phyloP scores from a whole-genome alignment of 2,329 filamentous ascomycete genomes.

The Cladosporium sphaerospermum region DNA sequence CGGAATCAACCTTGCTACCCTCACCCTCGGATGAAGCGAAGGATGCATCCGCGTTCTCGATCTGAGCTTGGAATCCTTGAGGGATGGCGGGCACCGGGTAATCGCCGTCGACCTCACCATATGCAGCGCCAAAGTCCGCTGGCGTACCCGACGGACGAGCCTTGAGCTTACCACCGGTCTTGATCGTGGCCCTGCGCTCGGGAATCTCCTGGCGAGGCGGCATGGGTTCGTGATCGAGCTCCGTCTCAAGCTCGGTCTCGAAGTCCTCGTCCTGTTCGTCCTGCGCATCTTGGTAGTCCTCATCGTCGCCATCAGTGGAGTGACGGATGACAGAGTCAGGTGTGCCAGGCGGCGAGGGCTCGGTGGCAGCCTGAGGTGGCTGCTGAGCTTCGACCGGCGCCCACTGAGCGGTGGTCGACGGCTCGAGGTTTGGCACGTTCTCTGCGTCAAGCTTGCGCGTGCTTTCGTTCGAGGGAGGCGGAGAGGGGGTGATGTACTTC shows the following conservation, averaged over 20 bases:
- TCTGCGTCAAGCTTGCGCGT: conserved; percentile 18
- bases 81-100: conserved; percentile 29
- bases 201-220: conserved; percentile 50
- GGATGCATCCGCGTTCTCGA: conserved; percentile 16
- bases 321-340: conserved; percentile 89
- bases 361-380: conserved; percentile 10
- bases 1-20: conserved; percentile 25
- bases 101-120: conserved; percentile 74
- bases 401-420: conserved; percentile 15
- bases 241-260: conserved; percentile 5
- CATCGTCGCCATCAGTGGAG: conserved; percentile 8
- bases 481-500: conserved; percentile 47
- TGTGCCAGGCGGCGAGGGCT: conserved; percentile 49
- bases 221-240: conserved; percentile 5
- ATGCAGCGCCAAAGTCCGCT: conserved; percentile 73
- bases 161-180: conserved; percentile 78
- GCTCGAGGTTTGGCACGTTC: conserved; percentile 19
- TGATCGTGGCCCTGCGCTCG: conserved; percentile 80
- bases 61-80: conserved; percentile 21
- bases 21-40: conserved; percentile 22
- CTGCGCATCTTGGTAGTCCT: conserved; percentile 9
- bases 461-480: conserved; percentile 28
- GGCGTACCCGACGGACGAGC: conserved; percentile 83
- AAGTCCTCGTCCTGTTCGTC: conserved; percentile 10
- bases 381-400: conserved; percentile 16